Conservation (phyloP, 352 stramenopile genomes). For the Globisporangium megalacanthum region DNA sequence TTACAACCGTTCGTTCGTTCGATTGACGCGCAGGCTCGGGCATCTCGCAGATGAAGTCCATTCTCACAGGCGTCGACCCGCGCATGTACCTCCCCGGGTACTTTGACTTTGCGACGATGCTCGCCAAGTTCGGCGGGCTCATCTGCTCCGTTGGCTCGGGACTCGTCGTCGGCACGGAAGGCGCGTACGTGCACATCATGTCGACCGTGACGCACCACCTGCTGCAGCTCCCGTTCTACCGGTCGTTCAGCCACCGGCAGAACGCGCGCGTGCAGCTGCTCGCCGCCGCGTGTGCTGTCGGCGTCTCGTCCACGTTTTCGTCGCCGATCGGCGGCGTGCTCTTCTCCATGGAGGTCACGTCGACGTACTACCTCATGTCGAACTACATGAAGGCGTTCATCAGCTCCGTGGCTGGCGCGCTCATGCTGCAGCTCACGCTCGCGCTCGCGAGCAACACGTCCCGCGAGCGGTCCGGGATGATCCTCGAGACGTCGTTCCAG, state of each 20-base stretch:
- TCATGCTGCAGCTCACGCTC: constrained; percentile 77
- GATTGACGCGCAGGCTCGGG: constrained; percentile 38
- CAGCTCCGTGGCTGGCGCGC: constrained; percentile 61
- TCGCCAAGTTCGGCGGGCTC: constrained; percentile 91
- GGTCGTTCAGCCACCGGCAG: constrained; percentile 61
- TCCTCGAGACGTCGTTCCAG: constrained; percentile 48
- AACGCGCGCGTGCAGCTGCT: constrained; percentile 87
- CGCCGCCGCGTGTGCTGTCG: constrained; percentile 87
- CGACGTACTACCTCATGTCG: constrained; percentile 85
- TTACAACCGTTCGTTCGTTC: too few species aligned
- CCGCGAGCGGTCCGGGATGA: constrained; percentile 34
- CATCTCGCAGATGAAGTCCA: constrained; percentile 87
- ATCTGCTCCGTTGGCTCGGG: constrained; percentile 92
- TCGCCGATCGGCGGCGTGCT: constrained; percentile 92
- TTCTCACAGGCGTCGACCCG: constrained; percentile 80
- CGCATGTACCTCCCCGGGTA: constrained; percentile 79
- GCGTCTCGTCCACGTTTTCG: constrained; percentile 91
- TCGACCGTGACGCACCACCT: constrained; percentile 90
- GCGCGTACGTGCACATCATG: constrained; percentile 98
- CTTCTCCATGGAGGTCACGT: constrained; percentile 93
- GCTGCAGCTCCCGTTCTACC: constrained; percentile 74
- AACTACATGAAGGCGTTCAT: constrained; percentile 91
- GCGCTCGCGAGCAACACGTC: constrained; percentile 50
- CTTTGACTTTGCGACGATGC: constrained; percentile 77
- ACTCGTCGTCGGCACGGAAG: constrained; percentile 96